Conservation (phyloP, 331 rosid genomes). For the Malus hybrid region DNA sequence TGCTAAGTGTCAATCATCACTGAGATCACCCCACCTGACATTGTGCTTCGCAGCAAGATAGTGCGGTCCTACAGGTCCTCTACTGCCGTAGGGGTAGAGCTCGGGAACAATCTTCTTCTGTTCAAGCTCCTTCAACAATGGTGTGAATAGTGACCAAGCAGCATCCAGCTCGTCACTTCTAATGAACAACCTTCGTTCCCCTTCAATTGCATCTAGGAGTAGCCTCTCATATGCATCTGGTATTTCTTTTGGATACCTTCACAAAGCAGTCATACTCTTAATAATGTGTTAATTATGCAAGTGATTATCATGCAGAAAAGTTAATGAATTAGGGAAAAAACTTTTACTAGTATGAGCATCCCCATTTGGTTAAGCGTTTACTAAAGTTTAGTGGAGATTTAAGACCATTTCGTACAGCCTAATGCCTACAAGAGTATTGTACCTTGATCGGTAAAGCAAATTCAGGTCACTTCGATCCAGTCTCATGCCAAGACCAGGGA, state of each 20-base stretch:
- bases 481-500: slow-evolving; percentile 98
- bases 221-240: slow-evolving; percentile 98
- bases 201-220: slow-evolving; percentile 88
- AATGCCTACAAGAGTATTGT: slow-evolving; percentile 4
- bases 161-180: slow-evolving; percentile 98
- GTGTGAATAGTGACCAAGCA: slow-evolving; percentile 90
- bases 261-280: slow-evolving; percentile 13
- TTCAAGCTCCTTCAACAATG: slow-evolving; percentile 79
- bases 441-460: slow-evolving; percentile 85
- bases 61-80: slow-evolving; percentile 96
- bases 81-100: slow-evolving; percentile 88
- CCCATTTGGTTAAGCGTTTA: background rate
- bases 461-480: slow-evolving; percentile 87
- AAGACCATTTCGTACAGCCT: background rate
- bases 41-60: slow-evolving; percentile 86
- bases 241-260: slow-evolving; percentile 78
- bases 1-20: slow-evolving; percentile 26
- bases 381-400: background rate
- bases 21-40: slow-evolving; percentile 88
- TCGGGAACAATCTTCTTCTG: slow-evolving; percentile 78
- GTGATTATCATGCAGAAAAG: background rate
- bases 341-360: background rate
- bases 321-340: too few relatives aligned
- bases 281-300: background rate
- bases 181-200: slow-evolving; percentile 83